A percentile compares a stretch with the other conserved stretches of the same genome.
phyloP scores from a whole-genome alignment of 2,329 filamentous ascomycete species.

The Cyphellophora europaea region DNA sequence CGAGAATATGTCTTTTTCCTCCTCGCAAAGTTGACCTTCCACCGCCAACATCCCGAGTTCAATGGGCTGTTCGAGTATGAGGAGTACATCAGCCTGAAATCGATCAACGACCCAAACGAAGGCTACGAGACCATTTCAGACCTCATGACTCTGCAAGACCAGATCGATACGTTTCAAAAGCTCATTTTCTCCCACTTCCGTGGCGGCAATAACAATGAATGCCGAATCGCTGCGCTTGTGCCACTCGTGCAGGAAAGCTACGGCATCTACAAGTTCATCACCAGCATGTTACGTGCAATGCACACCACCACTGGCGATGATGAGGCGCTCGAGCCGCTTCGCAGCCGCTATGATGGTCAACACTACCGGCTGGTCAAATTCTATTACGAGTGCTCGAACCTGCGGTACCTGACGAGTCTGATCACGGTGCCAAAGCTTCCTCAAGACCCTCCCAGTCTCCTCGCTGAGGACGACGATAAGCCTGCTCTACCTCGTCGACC shows the following conservation, averaged over 20 bases:
- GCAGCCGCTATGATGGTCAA: slow-evolving; percentile 84
- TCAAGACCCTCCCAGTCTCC: slow-evolving; percentile 81
- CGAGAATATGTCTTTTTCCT: slow-evolving; percentile 95
- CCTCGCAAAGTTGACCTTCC: slow-evolving; percentile 89
- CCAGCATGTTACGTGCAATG: slow-evolving; percentile 98
- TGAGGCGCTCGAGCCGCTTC: slow-evolving; percentile 80
- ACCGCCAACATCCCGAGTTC: slow-evolving; percentile 93
- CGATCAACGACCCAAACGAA: slow-evolving; percentile 97
- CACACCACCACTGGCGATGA: slow-evolving; percentile 91
- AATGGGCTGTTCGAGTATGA: slow-evolving; percentile 98
- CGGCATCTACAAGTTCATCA: slow-evolving; percentile 99
- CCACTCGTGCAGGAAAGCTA: slow-evolving; percentile 96
- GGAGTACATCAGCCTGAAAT: slow-evolving; percentile 95
- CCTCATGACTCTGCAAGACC: slow-evolving; percentile 91
- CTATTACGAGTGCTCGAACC: slow-evolving; percentile 98
- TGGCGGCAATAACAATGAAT: slow-evolving; percentile 86
- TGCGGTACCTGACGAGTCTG: slow-evolving; percentile 89
- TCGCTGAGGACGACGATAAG: slow-evolving; percentile 74
- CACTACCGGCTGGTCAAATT: slow-evolving; percentile 95
- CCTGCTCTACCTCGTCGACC: slow-evolving; percentile 75
- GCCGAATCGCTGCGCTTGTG: slow-evolving; percentile 85
- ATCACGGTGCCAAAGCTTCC: slow-evolving; percentile 95
- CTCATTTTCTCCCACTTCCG: slow-evolving; percentile 96
- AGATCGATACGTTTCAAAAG: slow-evolving; percentile 98
- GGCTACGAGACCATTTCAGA: slow-evolving; percentile 94